These are phyloP conservation scores for Serendipita sp. DNA, from an alignment of 768 basidiomycete species.

Conservation along the genomic window DNA sequence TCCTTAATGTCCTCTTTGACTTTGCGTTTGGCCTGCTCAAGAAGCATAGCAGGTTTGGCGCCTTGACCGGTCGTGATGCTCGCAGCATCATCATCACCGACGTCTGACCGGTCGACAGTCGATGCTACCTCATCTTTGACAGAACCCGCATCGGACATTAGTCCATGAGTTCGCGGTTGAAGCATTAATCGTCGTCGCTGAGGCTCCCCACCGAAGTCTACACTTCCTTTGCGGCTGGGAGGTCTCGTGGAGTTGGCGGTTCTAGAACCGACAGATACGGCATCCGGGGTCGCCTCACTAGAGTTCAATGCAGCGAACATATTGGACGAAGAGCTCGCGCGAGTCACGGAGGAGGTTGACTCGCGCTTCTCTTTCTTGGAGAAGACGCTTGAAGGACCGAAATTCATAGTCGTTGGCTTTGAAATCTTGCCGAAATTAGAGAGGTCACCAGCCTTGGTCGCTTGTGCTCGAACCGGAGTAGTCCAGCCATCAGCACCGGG, in stretches of 20 bases:
- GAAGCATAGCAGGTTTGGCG: slow-evolving; percentile 32
- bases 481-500: slow-evolving; percentile 74
- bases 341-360: slow-evolving; percentile 50
- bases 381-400: slow-evolving; percentile 79
- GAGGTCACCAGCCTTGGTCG: slow-evolving; percentile 69
- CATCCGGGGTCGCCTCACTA: slow-evolving; percentile 37
- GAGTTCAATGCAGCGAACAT: slow-evolving; percentile 76
- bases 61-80: slow-evolving; percentile 16
- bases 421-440: slow-evolving; percentile 79
- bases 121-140: slow-evolving; percentile 25
- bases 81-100: slow-evolving; percentile 16
- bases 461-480: slow-evolving; percentile 24
- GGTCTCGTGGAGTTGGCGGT: slow-evolving; percentile 33
- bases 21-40: slow-evolving; percentile 52
- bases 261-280: slow-evolving; percentile 18
- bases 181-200: slow-evolving; percentile 61
- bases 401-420: slow-evolving; percentile 46
- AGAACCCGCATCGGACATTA: slow-evolving; percentile 26
- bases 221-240: slow-evolving; percentile 33
- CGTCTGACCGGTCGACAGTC: slow-evolving; percentile 31
- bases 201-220: slow-evolving; percentile 29
- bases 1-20: slow-evolving; percentile 73
- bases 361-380: slow-evolving; percentile 45
- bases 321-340: slow-evolving; percentile 63
- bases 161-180: slow-evolving; percentile 57